Evolutionary conservation across 1,284 basidiomycete species (phyloP), one percentile per base, ranked within the genome.

Genomic region (Somion occarium): DNA sequence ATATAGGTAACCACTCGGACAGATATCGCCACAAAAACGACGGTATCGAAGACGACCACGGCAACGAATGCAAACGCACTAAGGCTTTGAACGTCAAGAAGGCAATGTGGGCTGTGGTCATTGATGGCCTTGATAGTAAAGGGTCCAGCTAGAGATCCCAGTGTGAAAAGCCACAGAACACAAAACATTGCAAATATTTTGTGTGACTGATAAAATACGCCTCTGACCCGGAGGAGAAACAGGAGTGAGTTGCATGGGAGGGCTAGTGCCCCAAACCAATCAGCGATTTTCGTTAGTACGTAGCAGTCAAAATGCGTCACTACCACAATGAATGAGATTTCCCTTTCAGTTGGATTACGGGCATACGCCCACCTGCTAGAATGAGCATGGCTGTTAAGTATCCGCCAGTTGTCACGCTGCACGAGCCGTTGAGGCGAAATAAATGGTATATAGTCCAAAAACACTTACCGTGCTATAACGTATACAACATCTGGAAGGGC

Each of bases 101-200:
- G 37, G 26, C 48, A 49, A 30, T 43, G 48, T 5, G 37, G 26
- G 4, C 38, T 24, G 39, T 49, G 37, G 25, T 70, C 64, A 44
- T 63, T 56, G 1, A 43, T 49, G 0, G 59, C 64, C 3, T 50
- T 45, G n/a, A 49, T 38, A n/a, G 38, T 38, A 22, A 49, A 49
- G 18, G 48, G 48, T 3, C 23, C 38, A 9, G 48, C 12, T 4
- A 49, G 20, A 25, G 9, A 22, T 7, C 38, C 22, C n/a, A 49
- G 38, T 15, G 48, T 49, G 5, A 39, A 37, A 20, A 42, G 39
- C 48, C 48, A 49, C 15, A 49, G 23, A 11, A 49, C 12, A 3
- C 11, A 11, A 39, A 49, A 49, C 13, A 49, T 27, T n/a, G 20
- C 18, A 15, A 49, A n/a, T 12, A 49, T 26, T 5, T n/a, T 3